Evolutionary conservation across 1,284 basidiomycete species (phyloP), one percentile per base, ranked within the genome.

Genomic region (Schizophyllum amplum): DNA sequence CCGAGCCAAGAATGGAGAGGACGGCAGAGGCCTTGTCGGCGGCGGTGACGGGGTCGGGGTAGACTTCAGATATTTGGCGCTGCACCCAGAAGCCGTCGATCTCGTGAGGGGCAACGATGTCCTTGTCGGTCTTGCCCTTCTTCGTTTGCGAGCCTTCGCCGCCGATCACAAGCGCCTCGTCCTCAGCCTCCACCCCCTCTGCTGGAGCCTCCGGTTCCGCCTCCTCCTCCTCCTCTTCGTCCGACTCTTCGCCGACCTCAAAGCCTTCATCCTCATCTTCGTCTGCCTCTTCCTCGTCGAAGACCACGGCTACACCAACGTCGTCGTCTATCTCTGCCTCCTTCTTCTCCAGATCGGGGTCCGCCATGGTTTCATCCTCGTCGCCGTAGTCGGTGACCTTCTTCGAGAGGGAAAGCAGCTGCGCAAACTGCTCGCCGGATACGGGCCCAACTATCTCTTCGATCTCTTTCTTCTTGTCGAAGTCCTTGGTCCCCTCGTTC

Each of bases 1-100:
- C 94, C 6, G 94, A 95, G 22, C 86, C 86, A 51, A 99, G 88
- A 67, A 96, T 87, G 55, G 86, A 84, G 57, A 99, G 85, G 0
- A 96, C 93, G 11, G 86, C 77, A 1, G 87, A 75, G 0, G 97
- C 92, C 69, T 99, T 96, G 71, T 94, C 91, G 59, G 93, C 88
- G 1, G 94, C 91, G 26, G 95, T 96, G 64, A 96, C 89, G 1
- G 94, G 93, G 69, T 99, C 97, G 3, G 94, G 82, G 68, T 98
- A 98, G 33, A 93, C 81, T 66, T 91, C 85, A 0, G 91, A 86
- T 59, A 99, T 86, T 59, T 96, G 90, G 4, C 96, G 87, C 69
- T 99, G 97, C 0, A 99, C 91, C 94, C 95, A 99, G 82, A 98
- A 99, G 27, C 87, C 95, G 69, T 99, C 96, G 64, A 99, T 87